Evolutionary conservation across 345 rosid genomes (phyloP).

Genomic region (rapeseed (Brassica napus)): DNA sequence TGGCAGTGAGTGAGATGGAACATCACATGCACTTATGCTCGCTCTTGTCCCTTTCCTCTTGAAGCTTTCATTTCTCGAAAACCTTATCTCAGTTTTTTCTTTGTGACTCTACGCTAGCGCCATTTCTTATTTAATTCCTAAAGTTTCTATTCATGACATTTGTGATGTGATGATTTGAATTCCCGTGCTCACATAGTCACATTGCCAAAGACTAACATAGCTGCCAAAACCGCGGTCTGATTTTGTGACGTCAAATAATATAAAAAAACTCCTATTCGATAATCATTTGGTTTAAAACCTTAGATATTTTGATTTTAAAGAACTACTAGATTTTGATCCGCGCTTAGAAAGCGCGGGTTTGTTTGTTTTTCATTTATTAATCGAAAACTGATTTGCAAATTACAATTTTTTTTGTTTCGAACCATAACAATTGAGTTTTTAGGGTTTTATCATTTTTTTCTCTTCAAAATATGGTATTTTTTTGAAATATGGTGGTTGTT

Average conservation of each 20-base stretch:
- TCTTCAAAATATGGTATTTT: too few relatives aligned
- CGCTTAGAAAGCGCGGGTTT: too few relatives aligned
- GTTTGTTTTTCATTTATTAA: too few relatives aligned
- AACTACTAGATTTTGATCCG: background rate
- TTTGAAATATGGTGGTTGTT: too few relatives aligned
- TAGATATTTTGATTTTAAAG: background rate
- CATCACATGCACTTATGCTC: slow-evolving; percentile 56
- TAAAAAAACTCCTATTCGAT: background rate
- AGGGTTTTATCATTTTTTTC: too few relatives aligned
- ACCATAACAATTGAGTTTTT: too few relatives aligned
- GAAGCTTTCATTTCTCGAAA: slow-evolving; percentile 55
- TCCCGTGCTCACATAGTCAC: slow-evolving; percentile 18
- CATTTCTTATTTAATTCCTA: slow-evolving; percentile 17
- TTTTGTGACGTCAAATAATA: slow-evolving; percentile 16
- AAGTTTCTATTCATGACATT: slow-evolving; percentile 20
- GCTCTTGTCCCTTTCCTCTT: slow-evolving; percentile 68
- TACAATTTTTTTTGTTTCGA: too few relatives aligned
- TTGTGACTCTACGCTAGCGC: background rate
- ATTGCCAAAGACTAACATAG: background rate
- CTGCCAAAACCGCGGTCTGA: background rate
- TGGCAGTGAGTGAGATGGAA: slow-evolving; percentile 43
- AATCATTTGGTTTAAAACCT: background rate
- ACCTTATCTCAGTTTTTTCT: slow-evolving; percentile 15
- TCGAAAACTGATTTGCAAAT: too few relatives aligned
- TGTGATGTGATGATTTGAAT: slow-evolving; percentile 24